Conservation (phyloP, 2,329 filamentous ascomycete genomes). For the Uncinocarpus reesii region DNA sequence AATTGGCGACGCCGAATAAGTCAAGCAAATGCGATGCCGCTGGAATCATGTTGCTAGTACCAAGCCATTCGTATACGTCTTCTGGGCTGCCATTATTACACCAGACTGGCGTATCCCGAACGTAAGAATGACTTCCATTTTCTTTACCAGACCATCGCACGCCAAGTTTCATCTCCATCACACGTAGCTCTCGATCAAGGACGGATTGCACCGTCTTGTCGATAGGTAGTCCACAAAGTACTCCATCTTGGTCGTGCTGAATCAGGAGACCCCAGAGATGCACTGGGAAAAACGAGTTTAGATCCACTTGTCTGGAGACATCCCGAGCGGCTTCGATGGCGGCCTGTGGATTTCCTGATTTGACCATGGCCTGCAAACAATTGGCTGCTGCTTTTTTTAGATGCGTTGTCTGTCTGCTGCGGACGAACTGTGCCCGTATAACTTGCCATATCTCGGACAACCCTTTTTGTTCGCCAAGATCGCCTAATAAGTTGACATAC, state of each 20-base stretch:
- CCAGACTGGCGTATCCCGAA: constrained; percentile 10
- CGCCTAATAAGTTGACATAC: constrained; percentile 15
- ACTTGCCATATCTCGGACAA: constrained; percentile 22
- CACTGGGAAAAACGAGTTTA: constrained; percentile 19
- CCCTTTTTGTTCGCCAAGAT: constrained; percentile 19
- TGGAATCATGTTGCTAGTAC: neutral
- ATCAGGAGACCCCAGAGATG: constrained; percentile 14
- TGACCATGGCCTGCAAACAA: constrained; percentile 23
- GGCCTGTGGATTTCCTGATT: constrained; percentile 18
- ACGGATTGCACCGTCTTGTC: constrained; percentile 20
- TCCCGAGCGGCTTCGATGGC: constrained; percentile 23
- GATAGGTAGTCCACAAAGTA: constrained; percentile 21
- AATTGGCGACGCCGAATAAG: constrained; percentile 18
- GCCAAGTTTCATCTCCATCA: constrained; percentile 27
- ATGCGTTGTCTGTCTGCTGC: neutral
- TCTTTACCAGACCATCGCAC: constrained; percentile 22
- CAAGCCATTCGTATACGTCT: constrained; percentile 1
- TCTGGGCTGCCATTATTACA: constrained; percentile 9
- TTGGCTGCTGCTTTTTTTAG: constrained; percentile 19
- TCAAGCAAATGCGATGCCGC: neutral
- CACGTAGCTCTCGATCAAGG: constrained; percentile 21
- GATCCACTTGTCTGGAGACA: constrained; percentile 19
- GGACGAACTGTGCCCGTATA: constrained; percentile 15
- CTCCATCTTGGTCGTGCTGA: constrained; percentile 18
- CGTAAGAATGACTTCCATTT: constrained; percentile 17